Conservation (phyloP, 129 eudicot genomes). For the Flaveria ramosissima region DNA sequence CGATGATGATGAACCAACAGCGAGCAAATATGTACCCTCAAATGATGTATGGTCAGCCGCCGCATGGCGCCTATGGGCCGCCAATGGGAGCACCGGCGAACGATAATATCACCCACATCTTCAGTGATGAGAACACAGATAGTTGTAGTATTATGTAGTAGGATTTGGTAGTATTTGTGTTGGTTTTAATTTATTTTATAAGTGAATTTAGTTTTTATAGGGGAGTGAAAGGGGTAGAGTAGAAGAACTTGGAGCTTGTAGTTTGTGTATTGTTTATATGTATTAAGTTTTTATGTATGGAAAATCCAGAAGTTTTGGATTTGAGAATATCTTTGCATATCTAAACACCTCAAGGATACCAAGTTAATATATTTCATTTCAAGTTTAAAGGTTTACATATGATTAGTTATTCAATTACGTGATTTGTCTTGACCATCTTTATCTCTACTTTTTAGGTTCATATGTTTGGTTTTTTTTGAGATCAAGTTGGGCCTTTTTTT, state of each 20-base stretch:
- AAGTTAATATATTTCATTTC: background rate
- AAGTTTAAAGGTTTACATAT: background rate
- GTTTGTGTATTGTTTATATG: conserved; percentile 39
- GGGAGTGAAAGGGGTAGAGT: conserved; percentile 35
- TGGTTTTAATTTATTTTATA: conserved; percentile 24
- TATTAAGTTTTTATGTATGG: conserved; percentile 17
- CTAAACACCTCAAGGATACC: too few relatives aligned
- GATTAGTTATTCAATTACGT: background rate
- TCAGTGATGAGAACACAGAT: conserved; percentile 80
- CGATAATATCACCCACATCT: conserved; percentile 57
- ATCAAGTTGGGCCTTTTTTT: too few relatives aligned
- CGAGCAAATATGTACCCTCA: conserved; percentile 55
- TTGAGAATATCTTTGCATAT: background rate
- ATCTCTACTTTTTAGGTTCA: too few relatives aligned
- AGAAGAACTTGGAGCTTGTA: conserved; percentile 36
- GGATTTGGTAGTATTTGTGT: conserved; percentile 18
- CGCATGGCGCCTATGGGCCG: conserved; percentile 53
- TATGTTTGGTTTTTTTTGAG: too few relatives aligned
- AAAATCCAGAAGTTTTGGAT: conserved; percentile 37
- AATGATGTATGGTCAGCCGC: conserved; percentile 63
- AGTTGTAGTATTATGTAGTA: conserved; percentile 86
- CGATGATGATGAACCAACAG: conserved; percentile 93
- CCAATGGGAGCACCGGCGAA: conserved; percentile 50
- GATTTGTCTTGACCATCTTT: too few relatives aligned
- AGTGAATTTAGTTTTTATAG: conserved; percentile 28